Base-by-base conservation (phyloP, 306 rosid species). In the Fragaria iinumae region DNA sequence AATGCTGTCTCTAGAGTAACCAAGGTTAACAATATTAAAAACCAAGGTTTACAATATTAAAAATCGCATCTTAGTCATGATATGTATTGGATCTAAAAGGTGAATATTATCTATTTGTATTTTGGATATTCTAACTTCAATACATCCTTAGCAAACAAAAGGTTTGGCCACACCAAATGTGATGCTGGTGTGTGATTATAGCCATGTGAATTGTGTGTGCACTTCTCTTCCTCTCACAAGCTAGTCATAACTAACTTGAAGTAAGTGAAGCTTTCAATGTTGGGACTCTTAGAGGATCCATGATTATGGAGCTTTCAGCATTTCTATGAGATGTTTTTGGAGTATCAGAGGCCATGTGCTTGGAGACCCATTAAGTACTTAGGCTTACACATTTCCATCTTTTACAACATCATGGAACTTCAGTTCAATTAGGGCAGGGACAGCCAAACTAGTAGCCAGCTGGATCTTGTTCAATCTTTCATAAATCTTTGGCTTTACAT, bases 291-390 rank as follows among this genome's bases (percentile, higher is more conserved):
- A 7, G 1, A 36, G 16, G 76, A 11, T 38, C 18, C 8, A 5
- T 38, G 17, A 16, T n/a, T 4, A 34, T 36, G 48, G 21, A 38
- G 76, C 39, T 72, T 55, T 72, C 76, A 53, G n/a, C 76, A 55
- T 55, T 21, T 38, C 52, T 20, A 18, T 12, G 29, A 27, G 48
- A 52, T 53, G 65, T 50, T 50, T 50, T 18, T 49, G 45, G 62
- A 29, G 75, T 11, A 50, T 32, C 64, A 71, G 21, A 71, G 5
- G 6, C 64, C 66, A 55, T 55, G 67, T 55, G 67, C 13, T 72
- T 21, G 21, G 76, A 38, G 76, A 12, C 27, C n/a, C 66, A 38
- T 39, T 13, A 72, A 38, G 50, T 6, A 18, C 23, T 13, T 13
- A 38, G 66, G 65, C 66, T 36, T 72, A 11, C 6, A 16, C 76